Conservation (phyloP, 768 basidiomycete genomes). For the Porphyrellus cyaneotinctus region DNA sequence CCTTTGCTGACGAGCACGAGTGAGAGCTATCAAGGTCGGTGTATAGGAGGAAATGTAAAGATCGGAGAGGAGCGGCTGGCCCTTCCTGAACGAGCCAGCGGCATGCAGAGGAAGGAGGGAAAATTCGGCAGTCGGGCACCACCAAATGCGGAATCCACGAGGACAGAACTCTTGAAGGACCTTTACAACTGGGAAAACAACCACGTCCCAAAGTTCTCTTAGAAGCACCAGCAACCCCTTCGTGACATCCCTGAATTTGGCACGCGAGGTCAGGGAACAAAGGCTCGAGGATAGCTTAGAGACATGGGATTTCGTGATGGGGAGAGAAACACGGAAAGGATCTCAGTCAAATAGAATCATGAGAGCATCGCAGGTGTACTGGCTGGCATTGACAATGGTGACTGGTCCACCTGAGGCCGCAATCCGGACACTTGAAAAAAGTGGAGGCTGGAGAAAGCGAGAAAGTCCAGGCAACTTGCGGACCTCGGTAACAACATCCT, state of each 20-base stretch:
- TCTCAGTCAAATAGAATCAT: background rate
- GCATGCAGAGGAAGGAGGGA: too few species aligned
- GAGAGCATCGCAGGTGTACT: too few species aligned
- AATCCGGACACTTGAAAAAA: background rate
- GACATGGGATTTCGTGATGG: background rate
- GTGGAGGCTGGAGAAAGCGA: background rate
- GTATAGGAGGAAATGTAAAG: background rate
- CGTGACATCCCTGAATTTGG: too few species aligned
- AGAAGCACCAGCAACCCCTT: too few species aligned
- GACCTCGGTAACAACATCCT: constrained; percentile 3
- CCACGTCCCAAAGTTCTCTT: too few species aligned
- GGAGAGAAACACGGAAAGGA: constrained; percentile 1
- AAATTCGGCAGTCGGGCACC: too few species aligned
- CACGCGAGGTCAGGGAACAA: background rate
- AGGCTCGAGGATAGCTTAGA: background rate
- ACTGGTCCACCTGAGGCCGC: background rate
- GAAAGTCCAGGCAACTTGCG: constrained; percentile 17
- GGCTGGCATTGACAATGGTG: too few species aligned
- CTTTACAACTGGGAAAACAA: too few species aligned
- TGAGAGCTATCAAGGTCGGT: background rate
- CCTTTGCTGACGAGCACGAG: background rate
- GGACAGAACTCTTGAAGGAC: background rate
- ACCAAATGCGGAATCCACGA: background rate
- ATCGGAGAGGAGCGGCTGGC: background rate
- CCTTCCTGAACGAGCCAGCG: too few species aligned